These are phyloP conservation scores for Ophiostoma tasmaniense DNA, from an alignment of 2,329 filamentous ascomycete species.

Conservation along the genomic window DNA sequence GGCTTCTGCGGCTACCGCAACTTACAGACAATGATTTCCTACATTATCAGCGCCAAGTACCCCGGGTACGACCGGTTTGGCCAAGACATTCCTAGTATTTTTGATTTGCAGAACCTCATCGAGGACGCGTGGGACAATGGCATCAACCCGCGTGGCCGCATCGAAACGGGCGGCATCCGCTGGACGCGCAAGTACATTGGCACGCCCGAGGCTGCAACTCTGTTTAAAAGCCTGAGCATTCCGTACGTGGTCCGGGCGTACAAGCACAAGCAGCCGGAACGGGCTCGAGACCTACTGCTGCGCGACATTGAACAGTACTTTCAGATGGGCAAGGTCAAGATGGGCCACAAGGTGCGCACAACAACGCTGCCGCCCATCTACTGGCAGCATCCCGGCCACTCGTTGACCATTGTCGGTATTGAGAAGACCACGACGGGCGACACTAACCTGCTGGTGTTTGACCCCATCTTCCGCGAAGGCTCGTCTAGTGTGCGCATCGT, in stretches of 20 bases:
- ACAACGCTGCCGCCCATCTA: conserved; percentile 79
- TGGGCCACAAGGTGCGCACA: conserved; percentile 53
- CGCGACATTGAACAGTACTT: conserved; percentile 69
- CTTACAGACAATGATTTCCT: conserved; percentile 83
- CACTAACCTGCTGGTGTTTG: conserved; percentile 72
- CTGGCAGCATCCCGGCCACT: conserved; percentile 82
- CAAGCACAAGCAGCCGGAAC: conserved; percentile 38
- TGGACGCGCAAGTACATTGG: conserved; percentile 95
- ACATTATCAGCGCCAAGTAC: conserved; percentile 53
- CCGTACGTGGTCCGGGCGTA: conserved; percentile 58
- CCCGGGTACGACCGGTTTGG: conserved; percentile 53
- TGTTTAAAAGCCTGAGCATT: conserved; percentile 63
- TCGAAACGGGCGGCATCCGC: conserved; percentile 78
- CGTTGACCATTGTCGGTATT: conserved; percentile 79
- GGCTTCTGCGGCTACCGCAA: conserved; percentile 94
- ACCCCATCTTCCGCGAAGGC: conserved; percentile 71
- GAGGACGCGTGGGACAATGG: conserved; percentile 82
- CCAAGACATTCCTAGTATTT: conserved; percentile 60
- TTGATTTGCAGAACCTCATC: conserved; percentile 77
- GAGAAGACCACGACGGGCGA: conserved; percentile 59
- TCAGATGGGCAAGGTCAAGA: conserved; percentile 41
- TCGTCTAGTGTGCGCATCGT: conserved; percentile 51
- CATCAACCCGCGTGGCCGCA: conserved; percentile 63
- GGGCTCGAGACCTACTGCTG: conserved; percentile 50
- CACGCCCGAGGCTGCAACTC: conserved; percentile 77